Base-by-base conservation (phyloP, 1,284 basidiomycete species). In the Leccinum laetum region DNA sequence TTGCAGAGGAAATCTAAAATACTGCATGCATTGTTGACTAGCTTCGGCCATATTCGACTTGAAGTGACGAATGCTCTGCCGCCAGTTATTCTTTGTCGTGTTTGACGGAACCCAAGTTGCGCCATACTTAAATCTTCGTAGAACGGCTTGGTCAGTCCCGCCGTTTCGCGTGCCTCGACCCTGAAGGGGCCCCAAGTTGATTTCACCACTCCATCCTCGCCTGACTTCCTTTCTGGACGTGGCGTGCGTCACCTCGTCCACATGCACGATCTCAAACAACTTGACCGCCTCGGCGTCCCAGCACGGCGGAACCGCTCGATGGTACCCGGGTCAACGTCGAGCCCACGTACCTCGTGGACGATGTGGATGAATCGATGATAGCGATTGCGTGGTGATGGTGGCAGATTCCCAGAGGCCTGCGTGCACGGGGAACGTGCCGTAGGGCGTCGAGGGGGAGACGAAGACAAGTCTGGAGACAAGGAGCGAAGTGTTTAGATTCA, bases 1-100 rank as follows among this genome's bases (percentile, higher is more conserved):
- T 77, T n/a, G 61, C 77, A 0, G 73, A 76, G 61, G 76, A 76
- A 29, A 53, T 75, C 14, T 76, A 55, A 61, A 39, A 58, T 52
- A 21, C 16, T 3, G 16, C n/a, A 53, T 29, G 32, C 3, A 24
- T 18, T 16, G 5, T 21, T 29, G 26, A 44, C 11, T 49, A 49
- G 29, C 24, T 52, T 35, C 18, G 26, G 10, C 49, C 29, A 16
- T 52, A 52, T 24, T 32, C 59, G 2, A 60, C 24, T 10, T 35
- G 41, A 60, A 60, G 14, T 8, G 29, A 32, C 10, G 44, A 7
- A 35, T 35, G 14, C 29, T 21, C n/a, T 35, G 16, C 13, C 11
- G 7, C 44, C 18, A 0, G 29, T 35, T 49, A 29, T 10, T 52
- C 44, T 29, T 46, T 32, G n/a, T 24, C 3, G 5, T 60, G 7